Evolutionary conservation across 192 early-diverging fungal genomes (phyloP).

Genomic region (Geranomyces michiganensis): DNA sequence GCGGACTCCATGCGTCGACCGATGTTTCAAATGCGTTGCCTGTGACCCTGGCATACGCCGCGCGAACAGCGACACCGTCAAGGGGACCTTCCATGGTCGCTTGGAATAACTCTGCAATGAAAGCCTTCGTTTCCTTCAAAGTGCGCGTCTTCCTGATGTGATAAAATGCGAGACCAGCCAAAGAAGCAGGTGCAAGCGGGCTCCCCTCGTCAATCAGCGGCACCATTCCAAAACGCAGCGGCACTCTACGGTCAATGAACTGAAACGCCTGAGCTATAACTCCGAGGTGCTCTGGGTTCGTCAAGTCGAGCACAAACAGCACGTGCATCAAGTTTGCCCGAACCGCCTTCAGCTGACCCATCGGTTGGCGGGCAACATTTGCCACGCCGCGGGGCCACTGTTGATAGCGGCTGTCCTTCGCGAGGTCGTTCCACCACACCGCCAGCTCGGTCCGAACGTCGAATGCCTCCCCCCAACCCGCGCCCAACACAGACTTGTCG

Average conservation of each 20-base stretch:
- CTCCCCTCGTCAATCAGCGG: slow-evolving; percentile 55
- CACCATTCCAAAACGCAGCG: slow-evolving; percentile 85
- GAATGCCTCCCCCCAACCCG: slow-evolving; percentile 60
- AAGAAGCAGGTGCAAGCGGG: slow-evolving; percentile 13
- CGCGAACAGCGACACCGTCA: background rate
- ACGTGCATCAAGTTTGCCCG: slow-evolving; percentile 78
- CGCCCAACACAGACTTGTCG: slow-evolving; percentile 29
- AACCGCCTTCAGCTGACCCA: slow-evolving; percentile 72
- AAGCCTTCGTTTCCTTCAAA: slow-evolving; percentile 12
- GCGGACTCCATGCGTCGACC: background rate
- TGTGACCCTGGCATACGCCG: background rate
- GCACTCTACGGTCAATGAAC: slow-evolving; percentile 68
- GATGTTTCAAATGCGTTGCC: background rate
- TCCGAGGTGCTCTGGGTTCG: slow-evolving; percentile 54
- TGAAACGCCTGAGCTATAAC: slow-evolving; percentile 64
- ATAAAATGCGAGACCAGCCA: slow-evolving; percentile 19
- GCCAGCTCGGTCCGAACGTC: slow-evolving; percentile 78
- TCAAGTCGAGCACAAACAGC: slow-evolving; percentile 76
- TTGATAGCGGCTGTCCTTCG: slow-evolving; percentile 76
- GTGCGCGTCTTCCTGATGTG: background rate
- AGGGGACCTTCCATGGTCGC: background rate
- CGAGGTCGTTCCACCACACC: slow-evolving; percentile 92
- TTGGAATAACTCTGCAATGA: slow-evolving; percentile 7
- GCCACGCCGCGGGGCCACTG: slow-evolving; percentile 63
- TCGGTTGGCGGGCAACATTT: slow-evolving; percentile 61